Conservation (phyloP, 768 basidiomycete species). For the Leccinellum rugosiceps region DNA sequence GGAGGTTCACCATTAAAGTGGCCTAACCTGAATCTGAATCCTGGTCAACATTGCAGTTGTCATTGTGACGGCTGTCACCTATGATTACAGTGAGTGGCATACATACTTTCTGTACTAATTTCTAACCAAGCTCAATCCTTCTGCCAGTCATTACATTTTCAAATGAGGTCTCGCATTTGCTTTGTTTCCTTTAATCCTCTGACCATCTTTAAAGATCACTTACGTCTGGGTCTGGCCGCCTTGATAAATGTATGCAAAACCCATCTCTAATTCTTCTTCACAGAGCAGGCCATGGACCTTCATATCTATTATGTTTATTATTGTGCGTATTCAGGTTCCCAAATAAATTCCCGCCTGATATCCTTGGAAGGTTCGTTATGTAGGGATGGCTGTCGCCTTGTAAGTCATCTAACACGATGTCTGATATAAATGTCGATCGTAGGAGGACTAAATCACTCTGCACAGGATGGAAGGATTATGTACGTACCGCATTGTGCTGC, state of each 20-base stretch:
- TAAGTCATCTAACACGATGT: conserved; percentile 1
- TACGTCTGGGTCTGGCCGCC: conserved; percentile 20
- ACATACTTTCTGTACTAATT: neutral
- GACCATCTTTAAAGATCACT: conserved; percentile 7
- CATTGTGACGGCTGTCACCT: conserved; percentile 6
- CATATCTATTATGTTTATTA: conserved; percentile 9
- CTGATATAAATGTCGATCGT: neutral
- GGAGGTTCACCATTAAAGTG: neutral
- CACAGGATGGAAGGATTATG: conserved; percentile 9
- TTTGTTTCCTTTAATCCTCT: neutral
- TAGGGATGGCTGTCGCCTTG: conserved; percentile 8
- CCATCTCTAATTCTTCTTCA: neutral
- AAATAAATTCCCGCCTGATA: neutral
- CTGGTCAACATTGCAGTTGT: conserved; percentile 10
- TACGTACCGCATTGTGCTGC: neutral
- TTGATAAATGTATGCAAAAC: neutral
- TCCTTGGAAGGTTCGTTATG: conserved; percentile 15
- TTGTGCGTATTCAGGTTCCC: conserved; percentile 8
- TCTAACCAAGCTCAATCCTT: neutral
- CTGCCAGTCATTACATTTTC: conserved; percentile 14
- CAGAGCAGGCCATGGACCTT: conserved; percentile 16
- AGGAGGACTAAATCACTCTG: neutral
- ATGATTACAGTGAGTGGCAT: conserved; percentile 23
- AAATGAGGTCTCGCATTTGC: conserved; percentile 10
- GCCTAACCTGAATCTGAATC: neutral